phyloP scores from a whole-genome alignment of 768 basidiomycete genomes.

The Rhodotorula sphaerocarpa region DNA sequence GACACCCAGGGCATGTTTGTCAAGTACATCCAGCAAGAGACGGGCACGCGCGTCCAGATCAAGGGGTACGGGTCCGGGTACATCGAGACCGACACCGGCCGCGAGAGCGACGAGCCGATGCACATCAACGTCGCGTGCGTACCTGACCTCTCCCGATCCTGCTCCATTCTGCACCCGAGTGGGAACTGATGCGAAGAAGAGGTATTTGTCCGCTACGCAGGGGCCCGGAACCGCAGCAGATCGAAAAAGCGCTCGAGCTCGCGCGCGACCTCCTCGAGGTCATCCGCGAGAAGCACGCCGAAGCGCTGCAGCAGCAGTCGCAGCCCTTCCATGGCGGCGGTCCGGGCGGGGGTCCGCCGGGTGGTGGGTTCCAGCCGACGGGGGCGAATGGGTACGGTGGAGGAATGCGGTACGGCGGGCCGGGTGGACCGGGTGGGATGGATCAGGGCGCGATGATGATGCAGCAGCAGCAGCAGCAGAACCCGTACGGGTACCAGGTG shows the following conservation, averaged over 20 bases:
- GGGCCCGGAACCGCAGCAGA: slow-evolving; percentile 80
- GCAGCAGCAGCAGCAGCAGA: slow-evolving; percentile 4
- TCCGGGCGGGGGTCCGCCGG: not conserved
- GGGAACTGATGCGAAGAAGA: no score
- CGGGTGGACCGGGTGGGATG: no score
- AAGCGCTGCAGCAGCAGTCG: slow-evolving; percentile 52
- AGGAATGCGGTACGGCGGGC: slow-evolving; percentile 12
- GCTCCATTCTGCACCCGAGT: no score
- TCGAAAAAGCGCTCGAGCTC: slow-evolving; percentile 73
- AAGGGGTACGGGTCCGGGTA: slow-evolving; percentile 93
- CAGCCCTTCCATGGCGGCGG: not conserved
- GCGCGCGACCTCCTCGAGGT: slow-evolving; percentile 84
- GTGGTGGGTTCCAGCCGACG: not conserved
- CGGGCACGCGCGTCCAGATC: slow-evolving; percentile 90
- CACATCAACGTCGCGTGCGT: slow-evolving; percentile 84
- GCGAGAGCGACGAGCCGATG: slow-evolving; percentile 80
- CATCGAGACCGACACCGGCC: slow-evolving; percentile 79
- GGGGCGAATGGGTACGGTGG: slow-evolving; percentile 1
- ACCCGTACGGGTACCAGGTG: slow-evolving; percentile 27
- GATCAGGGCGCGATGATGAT: no score
- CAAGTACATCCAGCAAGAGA: slow-evolving; percentile 96
- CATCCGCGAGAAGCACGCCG: slow-evolving; percentile 77
- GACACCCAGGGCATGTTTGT: slow-evolving; percentile 85
- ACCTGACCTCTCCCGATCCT: slow-evolving; percentile 25
- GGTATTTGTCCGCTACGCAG: slow-evolving; percentile 40